Evolutionary conservation across 768 basidiomycete species (phyloP).

Genomic region (Aureoboletus auriporus): DNA sequence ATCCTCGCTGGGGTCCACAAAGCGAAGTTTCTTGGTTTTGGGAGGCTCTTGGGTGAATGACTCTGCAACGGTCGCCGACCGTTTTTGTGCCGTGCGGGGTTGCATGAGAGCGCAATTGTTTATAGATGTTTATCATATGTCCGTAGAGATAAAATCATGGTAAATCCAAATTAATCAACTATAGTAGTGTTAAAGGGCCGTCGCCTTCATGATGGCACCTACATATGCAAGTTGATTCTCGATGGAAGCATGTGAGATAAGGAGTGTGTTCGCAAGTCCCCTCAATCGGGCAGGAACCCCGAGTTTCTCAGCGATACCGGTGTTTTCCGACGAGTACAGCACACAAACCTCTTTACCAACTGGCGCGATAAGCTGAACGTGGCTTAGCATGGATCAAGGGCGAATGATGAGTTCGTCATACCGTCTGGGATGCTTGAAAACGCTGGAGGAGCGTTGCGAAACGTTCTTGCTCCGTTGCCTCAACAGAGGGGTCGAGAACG

Average conservation of each 20-base stretch:
- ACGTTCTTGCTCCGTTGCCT: conserved; percentile 39
- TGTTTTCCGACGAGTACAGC: conserved; percentile 54
- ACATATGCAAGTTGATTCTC: conserved; percentile 59
- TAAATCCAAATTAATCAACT: not conserved
- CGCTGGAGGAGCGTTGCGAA: conserved; percentile 49
- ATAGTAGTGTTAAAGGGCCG: conserved; percentile 5
- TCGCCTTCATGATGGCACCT: conserved; percentile 40
- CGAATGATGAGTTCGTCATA: conserved; percentile 25
- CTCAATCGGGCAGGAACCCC: conserved; percentile 45
- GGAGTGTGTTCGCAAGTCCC: conserved; percentile 39
- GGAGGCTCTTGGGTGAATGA: conserved; percentile 27
- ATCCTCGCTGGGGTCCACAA: conserved; percentile 73
- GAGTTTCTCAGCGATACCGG: conserved; percentile 43
- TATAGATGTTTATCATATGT: conserved; percentile 18
- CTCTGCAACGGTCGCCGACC: conserved; percentile 37
- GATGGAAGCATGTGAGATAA: conserved; percentile 56
- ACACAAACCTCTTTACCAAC: conserved; percentile 50
- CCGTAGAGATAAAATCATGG: not conserved
- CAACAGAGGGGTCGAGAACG: conserved; percentile 36
- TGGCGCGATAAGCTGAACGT: conserved; percentile 53
- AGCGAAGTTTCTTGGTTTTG: conserved; percentile 66
- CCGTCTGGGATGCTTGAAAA: conserved; percentile 51
- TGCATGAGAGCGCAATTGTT: conserved; percentile 29
- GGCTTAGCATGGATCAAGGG: not conserved
- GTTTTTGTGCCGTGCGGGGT: conserved; percentile 39